These are phyloP conservation scores for Xylaria digitata DNA, from an alignment of 2,329 filamentous ascomycete genomes.

Conservation along the genomic window DNA sequence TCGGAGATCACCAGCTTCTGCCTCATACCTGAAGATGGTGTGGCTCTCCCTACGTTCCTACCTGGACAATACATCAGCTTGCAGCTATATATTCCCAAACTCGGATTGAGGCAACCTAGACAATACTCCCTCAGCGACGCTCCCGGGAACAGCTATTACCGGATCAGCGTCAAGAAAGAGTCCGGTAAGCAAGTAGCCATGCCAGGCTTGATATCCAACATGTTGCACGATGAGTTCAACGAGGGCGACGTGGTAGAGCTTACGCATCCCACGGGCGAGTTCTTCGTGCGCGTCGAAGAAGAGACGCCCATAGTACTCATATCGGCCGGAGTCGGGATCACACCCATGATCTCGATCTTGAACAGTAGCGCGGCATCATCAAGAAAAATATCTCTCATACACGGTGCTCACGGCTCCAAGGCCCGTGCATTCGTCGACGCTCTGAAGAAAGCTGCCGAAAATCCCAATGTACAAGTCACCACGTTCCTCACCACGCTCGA, in stretches of 20 bases:
- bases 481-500: slow-evolving; percentile 68
- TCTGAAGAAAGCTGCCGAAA: slow-evolving; percentile 56
- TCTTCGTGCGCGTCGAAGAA: slow-evolving; percentile 66
- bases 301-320: slow-evolving; percentile 71
- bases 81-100: slow-evolving; percentile 68
- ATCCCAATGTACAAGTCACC: slow-evolving; percentile 61
- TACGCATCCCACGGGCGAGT: slow-evolving; percentile 68
- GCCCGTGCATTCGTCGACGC: slow-evolving; percentile 67
- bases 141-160: slow-evolving; percentile 66
- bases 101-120: slow-evolving; percentile 74
- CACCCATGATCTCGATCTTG: slow-evolving; percentile 74
- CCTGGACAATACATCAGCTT: slow-evolving; percentile 81
- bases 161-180: slow-evolving; percentile 79
- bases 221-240: slow-evolving; percentile 60
- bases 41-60: slow-evolving; percentile 67
- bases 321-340: slow-evolving; percentile 75
- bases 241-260: slow-evolving; percentile 66
- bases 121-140: slow-evolving; percentile 80
- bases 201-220: slow-evolving; percentile 64
- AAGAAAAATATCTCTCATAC: slow-evolving; percentile 71
- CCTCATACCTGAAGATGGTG: slow-evolving; percentile 71
- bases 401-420: slow-evolving; percentile 64
- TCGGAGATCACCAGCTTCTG: slow-evolving; percentile 75
- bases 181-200: slow-evolving; percentile 53
- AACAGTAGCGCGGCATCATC: slow-evolving; percentile 55